These are phyloP conservation scores for Cryptococcus neoformans DNA, from an alignment of 1,284 basidiomycete genomes.

Conservation along the genomic window DNA sequence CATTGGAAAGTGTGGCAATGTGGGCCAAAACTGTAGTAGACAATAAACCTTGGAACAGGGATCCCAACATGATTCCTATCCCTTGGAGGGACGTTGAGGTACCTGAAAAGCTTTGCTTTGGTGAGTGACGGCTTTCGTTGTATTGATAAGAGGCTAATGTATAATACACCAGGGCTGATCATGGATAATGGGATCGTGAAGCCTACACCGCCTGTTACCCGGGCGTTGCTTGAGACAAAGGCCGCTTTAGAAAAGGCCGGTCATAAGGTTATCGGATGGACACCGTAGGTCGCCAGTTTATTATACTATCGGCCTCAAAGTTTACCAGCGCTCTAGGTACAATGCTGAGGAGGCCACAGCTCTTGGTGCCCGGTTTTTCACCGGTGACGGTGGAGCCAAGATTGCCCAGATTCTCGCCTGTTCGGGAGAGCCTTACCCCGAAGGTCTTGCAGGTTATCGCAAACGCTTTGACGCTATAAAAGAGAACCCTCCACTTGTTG, in stretches of 20 bases:
- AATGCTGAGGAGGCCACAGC: constrained; percentile 13
- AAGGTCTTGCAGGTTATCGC: constrained; percentile 21
- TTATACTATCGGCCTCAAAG: background rate
- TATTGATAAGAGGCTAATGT: background rate
- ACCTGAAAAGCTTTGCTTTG: constrained; percentile 59
- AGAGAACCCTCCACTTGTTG: constrained; percentile 21
- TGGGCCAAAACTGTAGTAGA: constrained; percentile 57
- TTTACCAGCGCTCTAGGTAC: constrained; percentile 9
- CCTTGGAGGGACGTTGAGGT: constrained; percentile 64
- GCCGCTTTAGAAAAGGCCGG: constrained; percentile 62
- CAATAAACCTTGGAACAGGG: constrained; percentile 64
- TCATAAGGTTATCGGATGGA: constrained; percentile 56
- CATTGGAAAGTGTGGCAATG: constrained; percentile 58
- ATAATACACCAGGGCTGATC: constrained; percentile 14
- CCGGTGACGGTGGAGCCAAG: constrained; percentile 39
- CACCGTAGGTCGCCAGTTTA: constrained; percentile 12
- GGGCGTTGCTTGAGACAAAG: constrained; percentile 61
- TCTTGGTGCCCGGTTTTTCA: constrained; percentile 32
- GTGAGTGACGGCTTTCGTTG: constrained; percentile 37
- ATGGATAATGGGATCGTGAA: constrained; percentile 59
- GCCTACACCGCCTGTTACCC: constrained; percentile 68
- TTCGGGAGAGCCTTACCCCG: constrained; percentile 33
- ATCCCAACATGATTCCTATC: constrained; percentile 62
- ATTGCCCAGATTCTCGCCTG: constrained; percentile 25
- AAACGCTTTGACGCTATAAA: constrained; percentile 19